Percentiles rank a stretch among this genome's conserved stretches.
These are phyloP conservation scores for Alternaria panax DNA, from an alignment of 2,329 filamentous ascomycete species.

Conservation along the genomic window DNA sequence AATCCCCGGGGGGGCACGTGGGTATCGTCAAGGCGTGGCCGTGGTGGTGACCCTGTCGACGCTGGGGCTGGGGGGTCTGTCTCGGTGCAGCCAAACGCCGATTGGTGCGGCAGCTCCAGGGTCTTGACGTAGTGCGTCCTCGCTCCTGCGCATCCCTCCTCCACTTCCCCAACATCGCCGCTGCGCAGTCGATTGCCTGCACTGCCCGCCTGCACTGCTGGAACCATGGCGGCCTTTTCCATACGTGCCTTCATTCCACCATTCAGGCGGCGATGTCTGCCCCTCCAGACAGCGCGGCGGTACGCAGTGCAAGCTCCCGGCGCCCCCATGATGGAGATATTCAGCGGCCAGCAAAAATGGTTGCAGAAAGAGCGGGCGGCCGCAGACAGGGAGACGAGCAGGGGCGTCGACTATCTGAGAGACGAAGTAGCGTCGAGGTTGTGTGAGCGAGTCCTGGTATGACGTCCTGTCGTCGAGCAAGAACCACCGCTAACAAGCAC, in stretches of 20 bases:
- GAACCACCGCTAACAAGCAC: constrained; percentile 14
- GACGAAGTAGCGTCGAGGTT: constrained; percentile 88
- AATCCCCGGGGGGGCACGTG: too few relatives aligned
- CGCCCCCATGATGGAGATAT: constrained; percentile 83
- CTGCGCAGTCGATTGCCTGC: background rate
- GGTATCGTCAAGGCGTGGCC: constrained; percentile 3
- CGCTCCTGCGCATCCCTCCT: background rate
- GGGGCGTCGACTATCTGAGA: constrained; percentile 88
- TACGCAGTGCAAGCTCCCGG: constrained; percentile 84
- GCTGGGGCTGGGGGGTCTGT: constrained; percentile 2
- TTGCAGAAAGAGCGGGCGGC: constrained; percentile 90
- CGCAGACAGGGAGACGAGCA: constrained; percentile 70
- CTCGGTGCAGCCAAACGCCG: constrained; percentile 21
- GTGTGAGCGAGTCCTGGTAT: constrained; percentile 82
- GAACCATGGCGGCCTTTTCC: constrained; percentile 42
- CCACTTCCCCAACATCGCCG: background rate
- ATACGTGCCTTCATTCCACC: constrained; percentile 48
- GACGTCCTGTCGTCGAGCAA: constrained; percentile 5
- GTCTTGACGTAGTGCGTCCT: constrained; percentile 19
- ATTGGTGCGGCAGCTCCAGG: constrained; percentile 13
- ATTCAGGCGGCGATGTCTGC: constrained; percentile 33
- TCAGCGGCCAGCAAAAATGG: constrained; percentile 87
- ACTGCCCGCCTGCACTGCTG: background rate
- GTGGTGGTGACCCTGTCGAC: constrained; percentile 17
- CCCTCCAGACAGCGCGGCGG: constrained; percentile 50